Conservation (phyloP, 1,139 yeast species). For the Hemisphaericaspora subhashii region DNA sequence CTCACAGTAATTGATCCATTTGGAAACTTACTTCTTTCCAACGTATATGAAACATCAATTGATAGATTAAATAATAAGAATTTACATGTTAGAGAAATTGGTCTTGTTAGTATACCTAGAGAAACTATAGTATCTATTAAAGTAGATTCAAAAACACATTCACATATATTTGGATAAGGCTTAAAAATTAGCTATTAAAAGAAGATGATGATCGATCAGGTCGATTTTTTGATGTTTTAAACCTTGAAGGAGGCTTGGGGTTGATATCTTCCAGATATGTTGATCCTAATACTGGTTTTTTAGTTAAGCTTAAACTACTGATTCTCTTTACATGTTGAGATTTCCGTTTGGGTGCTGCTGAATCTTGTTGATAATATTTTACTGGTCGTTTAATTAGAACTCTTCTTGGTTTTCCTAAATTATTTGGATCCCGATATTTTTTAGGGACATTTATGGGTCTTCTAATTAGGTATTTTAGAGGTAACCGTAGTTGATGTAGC, state of each 20-base stretch:
- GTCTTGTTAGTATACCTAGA: slow-evolving; percentile 48
- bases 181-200: slow-evolving; percentile 3
- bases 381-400: slow-evolving; percentile 18
- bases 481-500: too few species aligned
- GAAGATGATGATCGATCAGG: background rate
- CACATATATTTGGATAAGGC: slow-evolving; percentile 13
- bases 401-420: slow-evolving; percentile 16
- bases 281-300: too few species aligned
- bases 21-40: slow-evolving; percentile 42
- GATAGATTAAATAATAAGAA: slow-evolving; percentile 25
- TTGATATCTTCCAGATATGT: too few species aligned
- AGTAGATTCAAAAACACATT: slow-evolving; percentile 24
- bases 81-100: slow-evolving; percentile 37
- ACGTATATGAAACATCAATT: slow-evolving; percentile 34
- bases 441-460: slow-evolving; percentile 24
- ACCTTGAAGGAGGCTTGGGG: too few species aligned
- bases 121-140: slow-evolving; percentile 27
- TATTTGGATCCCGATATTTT: slow-evolving; percentile 16
- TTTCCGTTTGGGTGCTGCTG: slow-evolving; percentile 1
- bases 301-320: slow-evolving; percentile 1
- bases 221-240: background rate
- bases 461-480: too few species aligned
- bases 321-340: slow-evolving; percentile 3
- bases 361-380: slow-evolving; percentile 1
- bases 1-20: slow-evolving; percentile 48